phyloP scores from a whole-genome alignment of 2,329 filamentous ascomycete species.

The Penicillium corylophilum region DNA sequence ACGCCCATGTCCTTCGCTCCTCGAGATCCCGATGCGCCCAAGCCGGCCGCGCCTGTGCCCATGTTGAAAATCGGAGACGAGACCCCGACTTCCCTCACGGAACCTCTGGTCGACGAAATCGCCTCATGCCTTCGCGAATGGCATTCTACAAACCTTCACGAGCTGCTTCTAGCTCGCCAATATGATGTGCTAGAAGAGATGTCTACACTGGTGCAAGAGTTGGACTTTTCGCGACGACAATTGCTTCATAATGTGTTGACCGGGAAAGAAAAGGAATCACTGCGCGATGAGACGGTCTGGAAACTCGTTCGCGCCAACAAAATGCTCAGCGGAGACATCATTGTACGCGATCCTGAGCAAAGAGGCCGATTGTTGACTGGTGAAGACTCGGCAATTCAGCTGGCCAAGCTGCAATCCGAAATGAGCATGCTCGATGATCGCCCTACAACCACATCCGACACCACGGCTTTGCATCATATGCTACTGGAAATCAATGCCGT shows the following conservation, averaged over 20 bases:
- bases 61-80: conserved; percentile 98
- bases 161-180: conserved; percentile 77
- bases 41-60: conserved; percentile 87
- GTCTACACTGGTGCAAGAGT: conserved; percentile 73
- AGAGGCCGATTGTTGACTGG: conserved; percentile 83
- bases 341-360: conserved; percentile 84
- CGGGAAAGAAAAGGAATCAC: conserved; percentile 71
- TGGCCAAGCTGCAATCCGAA: conserved; percentile 86
- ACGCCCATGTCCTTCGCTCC: conserved; percentile 36
- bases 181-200: conserved; percentile 80
- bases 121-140: conserved; percentile 95
- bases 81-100: conserved; percentile 81
- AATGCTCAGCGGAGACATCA: conserved; percentile 87
- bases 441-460: conserved; percentile 66
- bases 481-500: conserved; percentile 82
- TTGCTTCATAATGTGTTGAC: conserved; percentile 94
- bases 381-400: conserved; percentile 87
- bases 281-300: conserved; percentile 93
- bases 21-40: conserved; percentile 63
- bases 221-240: conserved; percentile 83
- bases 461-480: conserved; percentile 73
- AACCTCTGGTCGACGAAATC: conserved; percentile 95
- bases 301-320: conserved; percentile 93
- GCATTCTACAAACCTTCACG: conserved; percentile 96
- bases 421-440: conserved; percentile 91